Percentiles rank a stretch among this genome's conserved stretches.
Conservation (phyloP, 75 land plant species). For the Cryptomeria japonica region DNA sequence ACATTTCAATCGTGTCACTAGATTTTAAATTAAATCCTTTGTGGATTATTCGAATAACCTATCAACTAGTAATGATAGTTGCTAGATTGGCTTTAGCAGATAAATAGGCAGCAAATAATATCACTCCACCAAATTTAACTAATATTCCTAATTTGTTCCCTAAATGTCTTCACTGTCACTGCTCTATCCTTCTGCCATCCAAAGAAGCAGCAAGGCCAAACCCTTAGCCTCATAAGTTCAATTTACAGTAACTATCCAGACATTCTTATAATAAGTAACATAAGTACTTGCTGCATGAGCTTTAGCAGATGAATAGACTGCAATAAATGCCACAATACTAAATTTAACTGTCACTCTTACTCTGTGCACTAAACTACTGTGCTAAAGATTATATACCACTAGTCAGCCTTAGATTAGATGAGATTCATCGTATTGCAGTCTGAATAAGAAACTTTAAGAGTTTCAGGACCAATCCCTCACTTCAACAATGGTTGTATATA, state of each 20-base stretch:
- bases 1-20: neutral
- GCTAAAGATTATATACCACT: neutral
- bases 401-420: neutral
- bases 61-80: neutral
- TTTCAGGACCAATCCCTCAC: neutral
- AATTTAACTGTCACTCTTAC: neutral
- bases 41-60: neutral
- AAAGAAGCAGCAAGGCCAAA: too few relatives aligned
- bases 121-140: neutral
- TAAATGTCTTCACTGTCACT: too few relatives aligned
- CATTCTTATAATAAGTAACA: neutral
- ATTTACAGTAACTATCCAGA: too few relatives aligned
- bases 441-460: neutral
- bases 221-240: too few relatives aligned
- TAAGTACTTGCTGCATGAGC: neutral
- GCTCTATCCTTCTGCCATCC: too few relatives aligned
- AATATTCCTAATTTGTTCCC: neutral
- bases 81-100: neutral
- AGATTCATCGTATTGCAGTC: neutral
- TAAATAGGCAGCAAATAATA: neutral
- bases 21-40: neutral
- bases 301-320: neutral
- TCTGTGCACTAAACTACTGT: neutral
- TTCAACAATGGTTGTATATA: neutral
- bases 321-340: neutral